Evolutionary conservation across 306 rosid genomes (phyloP).

Genomic region (Gynostemma pentaphyllum): DNA sequence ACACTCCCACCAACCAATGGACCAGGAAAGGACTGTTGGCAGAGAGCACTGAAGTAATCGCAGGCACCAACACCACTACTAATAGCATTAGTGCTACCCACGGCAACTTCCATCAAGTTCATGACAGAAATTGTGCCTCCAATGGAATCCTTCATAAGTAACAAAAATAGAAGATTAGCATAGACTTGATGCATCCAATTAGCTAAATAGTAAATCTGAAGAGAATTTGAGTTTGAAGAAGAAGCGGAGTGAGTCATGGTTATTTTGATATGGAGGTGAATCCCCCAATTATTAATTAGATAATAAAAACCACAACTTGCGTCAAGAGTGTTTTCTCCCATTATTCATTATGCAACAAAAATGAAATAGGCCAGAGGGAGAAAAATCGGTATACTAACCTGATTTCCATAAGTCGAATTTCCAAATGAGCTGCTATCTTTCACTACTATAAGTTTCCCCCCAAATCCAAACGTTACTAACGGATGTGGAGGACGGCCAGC

Average conservation of each 20-base stretch:
- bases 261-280: neutral
- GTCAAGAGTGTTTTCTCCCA: neutral
- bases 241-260: neutral
- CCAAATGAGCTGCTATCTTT: slow-evolving; percentile 39
- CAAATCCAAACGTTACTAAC: slow-evolving; percentile 78
- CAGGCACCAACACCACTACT: slow-evolving; percentile 27
- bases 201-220: neutral
- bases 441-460: slow-evolving; percentile 87
- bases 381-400: slow-evolving; percentile 45
- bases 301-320: neutral
- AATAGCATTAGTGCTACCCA: slow-evolving; percentile 29
- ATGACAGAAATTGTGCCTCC: slow-evolving; percentile 59
- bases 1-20: slow-evolving; percentile 91
- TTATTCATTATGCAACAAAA: slow-evolving; percentile 7
- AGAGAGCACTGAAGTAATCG: slow-evolving; percentile 57
- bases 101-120: slow-evolving; percentile 63
- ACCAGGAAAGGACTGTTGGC: slow-evolving; percentile 88
- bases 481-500: slow-evolving; percentile 92
- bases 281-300: neutral
- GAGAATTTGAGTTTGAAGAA: neutral
- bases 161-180: slow-evolving; percentile 25
- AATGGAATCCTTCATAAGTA: slow-evolving; percentile 46
- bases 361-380: neutral
- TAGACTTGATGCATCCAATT: neutral
- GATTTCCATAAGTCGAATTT: slow-evolving; percentile 48